Evolutionary conservation across 2,329 filamentous ascomycete species (phyloP), one percentile per base, ranked within the genome.

Genomic region (Zasmidium citrigriseum): DNA sequence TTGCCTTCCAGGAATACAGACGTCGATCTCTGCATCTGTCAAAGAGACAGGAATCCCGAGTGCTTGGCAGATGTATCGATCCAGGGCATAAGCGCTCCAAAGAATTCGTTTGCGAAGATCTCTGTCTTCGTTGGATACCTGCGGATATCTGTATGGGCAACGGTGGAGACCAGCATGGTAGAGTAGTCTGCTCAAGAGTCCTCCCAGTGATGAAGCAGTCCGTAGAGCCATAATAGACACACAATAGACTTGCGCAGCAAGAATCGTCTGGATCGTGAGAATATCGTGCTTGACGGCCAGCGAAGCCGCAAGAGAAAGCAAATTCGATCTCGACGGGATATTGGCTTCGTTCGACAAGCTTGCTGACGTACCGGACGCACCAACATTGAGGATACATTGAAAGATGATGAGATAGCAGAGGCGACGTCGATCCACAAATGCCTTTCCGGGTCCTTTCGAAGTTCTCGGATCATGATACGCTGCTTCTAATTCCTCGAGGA

Each of bases 361-460:
- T 66, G n/a, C 73, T 63, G 9, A 73, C 67, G 55, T 63, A 21
- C 50, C 54, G 45, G 46, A 22, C 7, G 59, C 72, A 1, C 78
- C 79, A 16, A 83, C 74, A 52, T 80, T 80, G 64, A 83, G 80
- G n/a, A 82, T 73, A 53, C 80, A 80, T 61, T 82, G 80, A 44
- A 82, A 77, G 2, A 76, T 79, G 27, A 78, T 64, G 4, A 73
- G 65, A 44, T 71, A 73, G 44, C 71, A 69, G 3, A 62, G 46
- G 27, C 74, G 54, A 21, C 55, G 47, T 46, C 63, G 51, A 44
- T 64, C 59, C n/a, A 50, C 70, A 67, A 34, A 57, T 52, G 22
- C 58, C 46, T 23, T 58, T 52, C 50, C 51, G 29, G 3, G 68
- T 62, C n/a, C 70, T 72, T 73, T 72, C 67, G 63, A 24, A 4